Evolutionary conservation across 2,329 filamentous ascomycete species (phyloP).

Genomic region (Cryoendolithus antarcticus): DNA sequence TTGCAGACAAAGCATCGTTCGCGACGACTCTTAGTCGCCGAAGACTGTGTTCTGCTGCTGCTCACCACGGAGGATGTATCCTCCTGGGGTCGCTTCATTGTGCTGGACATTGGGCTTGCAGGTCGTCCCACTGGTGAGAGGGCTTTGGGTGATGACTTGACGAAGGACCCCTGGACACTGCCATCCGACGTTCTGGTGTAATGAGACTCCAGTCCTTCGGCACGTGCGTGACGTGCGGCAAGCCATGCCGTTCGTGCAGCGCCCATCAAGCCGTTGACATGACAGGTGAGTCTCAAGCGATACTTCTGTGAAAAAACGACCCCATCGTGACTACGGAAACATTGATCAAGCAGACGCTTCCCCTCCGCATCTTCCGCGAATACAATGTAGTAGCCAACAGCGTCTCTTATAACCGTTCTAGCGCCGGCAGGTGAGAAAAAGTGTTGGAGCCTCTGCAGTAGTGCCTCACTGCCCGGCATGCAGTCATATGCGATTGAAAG

Average conservation of each 20-base stretch:
- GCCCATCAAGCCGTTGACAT: too few relatives aligned
- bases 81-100: not conserved
- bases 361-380: not conserved
- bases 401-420: constrained; percentile 10
- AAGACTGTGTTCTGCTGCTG: not conserved
- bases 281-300: too few relatives aligned
- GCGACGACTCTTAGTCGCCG: constrained; percentile 4
- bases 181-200: too few relatives aligned
- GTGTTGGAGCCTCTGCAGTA: constrained; percentile 9
- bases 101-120: not conserved
- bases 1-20: constrained; percentile 22
- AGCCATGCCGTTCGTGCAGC: too few relatives aligned
- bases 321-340: too few relatives aligned
- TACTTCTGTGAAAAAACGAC: too few relatives aligned
- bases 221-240: too few relatives aligned
- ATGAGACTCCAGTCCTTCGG: too few relatives aligned
- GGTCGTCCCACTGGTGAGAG: not conserved
- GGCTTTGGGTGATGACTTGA: too few relatives aligned
- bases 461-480: constrained; percentile 9
- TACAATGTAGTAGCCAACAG: constrained; percentile 6
- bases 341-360: too few relatives aligned
- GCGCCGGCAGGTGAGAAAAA: constrained; percentile 3
- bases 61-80: constrained; percentile 2
- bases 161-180: too few relatives aligned
- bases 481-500: constrained; percentile 14